A percentile compares a stretch with the other conserved stretches of the same genome.
These are phyloP conservation scores for Polytrichum formosum DNA, from an alignment of 225 moss, liverwort and hornwort genomes.

Conservation along the genomic window DNA sequence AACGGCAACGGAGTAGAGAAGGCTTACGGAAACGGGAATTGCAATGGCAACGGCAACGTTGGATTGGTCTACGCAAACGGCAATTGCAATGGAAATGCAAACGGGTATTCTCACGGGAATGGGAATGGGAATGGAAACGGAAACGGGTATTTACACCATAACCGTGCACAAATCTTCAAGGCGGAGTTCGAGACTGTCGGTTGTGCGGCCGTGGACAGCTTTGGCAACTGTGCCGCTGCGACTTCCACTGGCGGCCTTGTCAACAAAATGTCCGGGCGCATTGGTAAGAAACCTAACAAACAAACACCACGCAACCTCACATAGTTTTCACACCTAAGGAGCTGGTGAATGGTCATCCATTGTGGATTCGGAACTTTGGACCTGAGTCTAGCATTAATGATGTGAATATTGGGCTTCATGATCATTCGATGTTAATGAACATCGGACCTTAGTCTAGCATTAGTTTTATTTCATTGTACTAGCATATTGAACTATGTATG, in stretches of 20 bases:
- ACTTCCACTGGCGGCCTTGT: conserved; percentile 98
- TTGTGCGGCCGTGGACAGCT: conserved; percentile 80
- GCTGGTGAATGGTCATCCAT: too few relatives aligned
- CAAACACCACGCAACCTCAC: too few relatives aligned
- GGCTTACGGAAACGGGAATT: neutral
- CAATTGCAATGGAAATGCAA: neutral
- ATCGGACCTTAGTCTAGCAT: too few relatives aligned
- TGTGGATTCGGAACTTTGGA: too few relatives aligned
- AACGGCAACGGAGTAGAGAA: neutral
- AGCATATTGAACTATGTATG: too few relatives aligned
- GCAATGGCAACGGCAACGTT: neutral
- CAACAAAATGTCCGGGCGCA: conserved; percentile 92
- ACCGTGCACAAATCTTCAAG: conserved; percentile 32
- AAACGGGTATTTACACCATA: neutral
- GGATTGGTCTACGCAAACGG: neutral
- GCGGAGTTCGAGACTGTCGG: conserved; percentile 95
- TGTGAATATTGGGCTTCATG: too few relatives aligned
- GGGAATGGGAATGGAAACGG: conserved; percentile 16
- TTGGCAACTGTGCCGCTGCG: conserved; percentile 83
- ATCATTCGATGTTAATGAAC: too few relatives aligned
- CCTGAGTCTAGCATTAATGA: too few relatives aligned
- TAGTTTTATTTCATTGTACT: too few relatives aligned
- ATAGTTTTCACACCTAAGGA: neutral
- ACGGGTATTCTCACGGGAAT: neutral
- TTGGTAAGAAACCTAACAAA: conserved; percentile 36